Conservation (phyloP, 192 early-diverging fungal genomes). For the Entomortierella lignicola region DNA sequence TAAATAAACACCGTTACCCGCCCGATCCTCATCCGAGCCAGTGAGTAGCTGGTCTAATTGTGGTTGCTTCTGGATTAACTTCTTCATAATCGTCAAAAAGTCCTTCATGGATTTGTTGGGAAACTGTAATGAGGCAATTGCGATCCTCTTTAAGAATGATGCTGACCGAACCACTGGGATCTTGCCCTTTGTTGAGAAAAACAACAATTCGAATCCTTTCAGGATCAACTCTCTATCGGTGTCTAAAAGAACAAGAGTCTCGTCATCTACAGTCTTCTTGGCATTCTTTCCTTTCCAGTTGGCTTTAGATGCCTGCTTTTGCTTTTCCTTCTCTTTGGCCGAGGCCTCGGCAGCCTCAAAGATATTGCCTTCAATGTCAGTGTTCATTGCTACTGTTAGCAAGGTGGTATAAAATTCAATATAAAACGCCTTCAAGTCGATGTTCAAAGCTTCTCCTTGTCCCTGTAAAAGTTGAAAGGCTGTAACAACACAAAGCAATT, state of each 20-base stretch:
- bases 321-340: slow-evolving; percentile 50
- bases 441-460: slow-evolving; percentile 92
- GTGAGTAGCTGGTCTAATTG: slow-evolving; percentile 64
- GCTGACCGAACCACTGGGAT: slow-evolving; percentile 85
- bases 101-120: slow-evolving; percentile 77
- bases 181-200: slow-evolving; percentile 74
- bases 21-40: slow-evolving; percentile 61
- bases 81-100: slow-evolving; percentile 74
- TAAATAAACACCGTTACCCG: slow-evolving; percentile 82
- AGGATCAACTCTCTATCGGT: slow-evolving; percentile 87
- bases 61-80: slow-evolving; percentile 66
- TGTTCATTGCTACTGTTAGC: slow-evolving; percentile 72
- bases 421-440: slow-evolving; percentile 95
- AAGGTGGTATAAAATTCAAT: slow-evolving; percentile 84
- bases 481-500: slow-evolving; percentile 90
- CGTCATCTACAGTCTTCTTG: slow-evolving; percentile 52
- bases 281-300: slow-evolving; percentile 44
- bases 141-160: slow-evolving; percentile 90
- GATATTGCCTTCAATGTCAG: slow-evolving; percentile 68
- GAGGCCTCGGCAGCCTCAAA: slow-evolving; percentile 47
- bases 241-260: slow-evolving; percentile 53
- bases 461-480: slow-evolving; percentile 90
- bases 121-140: slow-evolving; percentile 76
- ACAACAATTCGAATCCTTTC: slow-evolving; percentile 87
- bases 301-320: slow-evolving; percentile 33